Percentiles rank a stretch among this genome's conserved stretches.
Conservation (phyloP, 1,139 yeast species). For the Yamadazyma jaroonii region DNA sequence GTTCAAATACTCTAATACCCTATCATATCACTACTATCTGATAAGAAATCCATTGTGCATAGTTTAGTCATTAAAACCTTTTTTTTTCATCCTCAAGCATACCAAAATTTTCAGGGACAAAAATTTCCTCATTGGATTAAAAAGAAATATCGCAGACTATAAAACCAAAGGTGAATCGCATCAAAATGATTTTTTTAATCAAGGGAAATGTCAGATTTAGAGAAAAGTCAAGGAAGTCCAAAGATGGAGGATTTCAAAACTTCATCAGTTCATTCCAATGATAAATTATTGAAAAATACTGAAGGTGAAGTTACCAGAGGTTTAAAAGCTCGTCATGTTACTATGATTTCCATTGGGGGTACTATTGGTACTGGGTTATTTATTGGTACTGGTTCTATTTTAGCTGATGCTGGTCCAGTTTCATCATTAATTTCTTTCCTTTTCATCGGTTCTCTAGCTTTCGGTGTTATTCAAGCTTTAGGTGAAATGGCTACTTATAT, state of each 20-base stretch:
- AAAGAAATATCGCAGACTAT: too few species aligned
- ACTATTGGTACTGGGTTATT: constrained; percentile 69
- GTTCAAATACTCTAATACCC: too few species aligned
- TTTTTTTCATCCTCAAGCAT: too few species aligned
- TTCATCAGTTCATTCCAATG: constrained; percentile 9
- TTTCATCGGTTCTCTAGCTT: constrained; percentile 66
- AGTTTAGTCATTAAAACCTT: too few species aligned
- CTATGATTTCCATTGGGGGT: constrained; percentile 64
- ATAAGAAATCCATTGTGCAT: too few species aligned
- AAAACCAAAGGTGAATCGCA: too few species aligned
- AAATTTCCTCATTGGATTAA: too few species aligned
- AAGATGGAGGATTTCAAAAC: neutral
- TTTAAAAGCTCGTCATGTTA: constrained; percentile 61
- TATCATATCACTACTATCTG: too few species aligned
- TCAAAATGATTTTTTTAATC: too few species aligned
- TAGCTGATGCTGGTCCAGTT: constrained; percentile 68
- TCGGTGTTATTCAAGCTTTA: constrained; percentile 62
- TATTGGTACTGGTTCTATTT: constrained; percentile 55
- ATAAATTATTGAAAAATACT: constrained; percentile 11
- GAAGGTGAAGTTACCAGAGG: constrained; percentile 32
- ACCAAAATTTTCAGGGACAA: too few species aligned
- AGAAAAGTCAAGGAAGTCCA: neutral
- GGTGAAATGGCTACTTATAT: constrained; percentile 78
- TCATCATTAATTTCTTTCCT: constrained; percentile 62
- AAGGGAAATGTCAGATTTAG: neutral